Evolutionary conservation across 164 flowering plant genomes (phyloP).

Genomic region (Magnolia officinalis): DNA sequence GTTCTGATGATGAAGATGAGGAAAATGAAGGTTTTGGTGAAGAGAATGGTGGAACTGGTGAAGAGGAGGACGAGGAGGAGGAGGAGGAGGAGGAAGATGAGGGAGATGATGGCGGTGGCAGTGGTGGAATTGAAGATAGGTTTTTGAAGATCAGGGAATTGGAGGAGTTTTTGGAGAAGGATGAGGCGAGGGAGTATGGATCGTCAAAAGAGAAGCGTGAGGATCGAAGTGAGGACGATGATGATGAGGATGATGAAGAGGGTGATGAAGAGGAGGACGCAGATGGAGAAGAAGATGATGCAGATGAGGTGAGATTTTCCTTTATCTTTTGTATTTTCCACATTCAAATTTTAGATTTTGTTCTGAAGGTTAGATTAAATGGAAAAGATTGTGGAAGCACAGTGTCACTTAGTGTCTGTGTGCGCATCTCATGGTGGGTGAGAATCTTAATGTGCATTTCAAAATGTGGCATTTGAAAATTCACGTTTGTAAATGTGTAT

Average conservation of each 20-base stretch:
- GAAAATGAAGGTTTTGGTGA: constrained; percentile 23
- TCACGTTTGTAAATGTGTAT: too few species aligned
- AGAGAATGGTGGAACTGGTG: constrained; percentile 20
- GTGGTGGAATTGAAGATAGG: constrained; percentile 57
- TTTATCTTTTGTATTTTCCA: neutral
- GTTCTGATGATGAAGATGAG: constrained; percentile 18
- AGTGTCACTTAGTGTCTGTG: too few species aligned
- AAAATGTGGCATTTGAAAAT: too few species aligned
- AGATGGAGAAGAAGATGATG: constrained; percentile 29
- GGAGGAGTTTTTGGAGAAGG: constrained; percentile 66
- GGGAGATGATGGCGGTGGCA: constrained; percentile 21
- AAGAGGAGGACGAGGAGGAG: constrained; percentile 28
- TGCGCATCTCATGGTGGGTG: too few species aligned
- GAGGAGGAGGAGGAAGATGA: constrained; percentile 35
- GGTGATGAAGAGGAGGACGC: constrained; percentile 40
- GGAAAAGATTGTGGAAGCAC: too few species aligned
- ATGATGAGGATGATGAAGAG: constrained; percentile 20
- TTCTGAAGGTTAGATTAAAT: too few species aligned
- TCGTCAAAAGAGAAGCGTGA: constrained; percentile 20
- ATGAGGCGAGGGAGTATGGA: constrained; percentile 67
- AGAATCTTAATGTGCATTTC: too few species aligned
- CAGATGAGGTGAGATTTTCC: constrained; percentile 36
- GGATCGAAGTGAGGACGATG: constrained; percentile 1
- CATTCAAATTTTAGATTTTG: too few species aligned
- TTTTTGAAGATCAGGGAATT: constrained; percentile 75